Base-by-base conservation (phyloP, 2,329 filamentous ascomycete genomes). In the Myrmaecium sp. region DNA sequence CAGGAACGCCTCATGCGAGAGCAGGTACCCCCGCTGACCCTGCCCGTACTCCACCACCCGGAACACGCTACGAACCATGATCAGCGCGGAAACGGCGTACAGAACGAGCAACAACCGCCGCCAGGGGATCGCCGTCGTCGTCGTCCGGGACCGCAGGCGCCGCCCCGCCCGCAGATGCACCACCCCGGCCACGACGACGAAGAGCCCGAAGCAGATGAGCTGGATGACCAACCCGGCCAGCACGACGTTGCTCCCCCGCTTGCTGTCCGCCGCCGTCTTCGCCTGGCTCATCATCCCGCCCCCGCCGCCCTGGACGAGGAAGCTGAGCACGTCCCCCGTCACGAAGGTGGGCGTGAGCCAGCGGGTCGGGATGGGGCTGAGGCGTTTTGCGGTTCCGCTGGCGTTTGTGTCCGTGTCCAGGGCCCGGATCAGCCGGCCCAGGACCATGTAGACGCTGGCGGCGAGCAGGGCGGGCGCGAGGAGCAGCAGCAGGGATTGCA, bases 1-100 rank as follows among this genome's bases (percentile, higher is more conserved):
- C 4, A 62, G 30, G 14, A 46, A 60, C 27, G 49, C 47, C 43
- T 66, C 62, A 20, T 54, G 48, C 9, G 39, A 34, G 19, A 62
- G 40, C 6, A 66, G 35, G 25, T 49, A 54, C 2, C 62, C 62
- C 13, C 46, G 36, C 14, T 52, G 46, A 2, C 62, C 61, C 35
- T 54, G 40, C 0, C 45, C 33, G 31, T 60, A 69, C 43, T 67
- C 63, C 5, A 55, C 39, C 6, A 65, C 46, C 17, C 64, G 51
- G 28, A 64, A 63, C 2, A 64, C 31, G 5, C 46, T 57, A 18
- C 64, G 51, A 5, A 64, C 28, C 31, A 67, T 41, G 36, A 68
- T 66, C 11, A 66, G 40, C 0, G 40, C 32, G 30, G 51, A 57
- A 16, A 51, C 46, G 2, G 37, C 24, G 35, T 66, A 66, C 7